Base-by-base conservation (phyloP, 352 stramenopile species). In the Phytophthora melonis region DNA sequence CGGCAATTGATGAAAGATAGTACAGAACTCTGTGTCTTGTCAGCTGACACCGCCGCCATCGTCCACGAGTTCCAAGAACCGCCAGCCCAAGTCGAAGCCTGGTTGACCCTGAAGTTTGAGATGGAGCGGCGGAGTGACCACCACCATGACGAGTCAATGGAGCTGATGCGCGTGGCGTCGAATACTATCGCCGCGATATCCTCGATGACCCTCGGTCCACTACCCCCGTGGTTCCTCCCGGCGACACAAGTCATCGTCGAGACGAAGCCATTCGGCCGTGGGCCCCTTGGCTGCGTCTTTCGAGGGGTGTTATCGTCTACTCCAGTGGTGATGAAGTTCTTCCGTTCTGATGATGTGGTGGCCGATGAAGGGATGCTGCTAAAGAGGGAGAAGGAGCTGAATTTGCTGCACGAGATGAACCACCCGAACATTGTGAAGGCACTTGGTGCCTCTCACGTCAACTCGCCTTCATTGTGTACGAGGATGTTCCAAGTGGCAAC, bases 361-460 rank as follows among this genome's bases (percentile, higher is more conserved):
- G 16, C 65, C 13, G 39, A 63, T 49, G 23, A 27, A 14, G 54
- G 6, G 10, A 49, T n/a, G 56, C 58, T 3, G n/a, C 19, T 14
- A 16, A 56, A n/a, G 55, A 11, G 66, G 16, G 34, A 79, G 21
- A 58, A 68, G 10, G 75, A 83, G 45, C 32, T 80, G 32, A 27
- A 77, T 27, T 10, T 58, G n/a, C 73, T 75, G 66, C 19, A 74
- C 49, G 43, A 57, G 0, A 30, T 85, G n/a, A 58, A 73, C 18
- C 71, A 84, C 43, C 70, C 70, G 7, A 69, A 80, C 50, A 52
- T 84, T 11, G 25, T 75, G 18, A 75, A 78, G n/a, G 62, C 84
- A 21, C 57, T 77, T 16, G 75, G 72, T 5, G 78, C 78, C 0
- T 86, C 39, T 7, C 78, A 88, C 25, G 71, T 82, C 1, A 70